Conservation (phyloP, 352 stramenopile genomes). For the Globisporangium acanthophoron region DNA sequence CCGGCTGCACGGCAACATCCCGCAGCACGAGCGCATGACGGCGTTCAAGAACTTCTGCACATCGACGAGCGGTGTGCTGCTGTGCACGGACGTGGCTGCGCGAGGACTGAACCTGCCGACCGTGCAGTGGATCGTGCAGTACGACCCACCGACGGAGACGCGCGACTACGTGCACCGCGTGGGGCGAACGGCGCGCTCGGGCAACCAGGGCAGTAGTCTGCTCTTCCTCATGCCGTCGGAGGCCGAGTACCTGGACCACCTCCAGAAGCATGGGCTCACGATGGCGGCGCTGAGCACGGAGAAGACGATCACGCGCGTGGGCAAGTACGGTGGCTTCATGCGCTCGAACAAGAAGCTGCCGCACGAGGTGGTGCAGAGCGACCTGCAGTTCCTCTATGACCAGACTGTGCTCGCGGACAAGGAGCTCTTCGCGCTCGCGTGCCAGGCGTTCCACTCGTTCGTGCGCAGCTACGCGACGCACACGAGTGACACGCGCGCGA, state of each 20-base stretch:
- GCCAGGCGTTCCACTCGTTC: slow-evolving; percentile 90
- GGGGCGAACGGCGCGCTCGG: slow-evolving; percentile 97
- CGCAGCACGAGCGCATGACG: slow-evolving; percentile 95
- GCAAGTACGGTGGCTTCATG: slow-evolving; percentile 50
- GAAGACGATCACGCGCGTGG: slow-evolving; percentile 69
- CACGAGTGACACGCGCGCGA: slow-evolving; percentile 83
- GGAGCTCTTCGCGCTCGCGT: slow-evolving; percentile 78
- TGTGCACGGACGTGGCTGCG: slow-evolving; percentile 98
- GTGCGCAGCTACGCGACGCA: slow-evolving; percentile 92
- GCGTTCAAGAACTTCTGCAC: slow-evolving; percentile 93
- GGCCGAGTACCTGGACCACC: slow-evolving; percentile 90
- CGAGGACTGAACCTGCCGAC: slow-evolving; percentile 97
- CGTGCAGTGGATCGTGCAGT: slow-evolving; percentile 97
- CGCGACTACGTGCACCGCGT: slow-evolving; percentile 99
- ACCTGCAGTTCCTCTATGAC: slow-evolving; percentile 82
- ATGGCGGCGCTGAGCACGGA: slow-evolving; percentile 84
- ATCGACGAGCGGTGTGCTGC: slow-evolving; percentile 87
- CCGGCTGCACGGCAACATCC: slow-evolving; percentile 94
- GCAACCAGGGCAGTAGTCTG: slow-evolving; percentile 94
- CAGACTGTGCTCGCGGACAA: slow-evolving; percentile 79
- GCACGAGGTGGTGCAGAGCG: slow-evolving; percentile 73
- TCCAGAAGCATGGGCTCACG: slow-evolving; percentile 80
- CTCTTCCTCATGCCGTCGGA: slow-evolving; percentile 98
- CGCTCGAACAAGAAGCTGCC: slow-evolving; percentile 74
- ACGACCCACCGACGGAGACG: slow-evolving; percentile 97